Conservation (phyloP, 1,284 basidiomycete genomes). For the Lignosus rhinocerotis region DNA sequence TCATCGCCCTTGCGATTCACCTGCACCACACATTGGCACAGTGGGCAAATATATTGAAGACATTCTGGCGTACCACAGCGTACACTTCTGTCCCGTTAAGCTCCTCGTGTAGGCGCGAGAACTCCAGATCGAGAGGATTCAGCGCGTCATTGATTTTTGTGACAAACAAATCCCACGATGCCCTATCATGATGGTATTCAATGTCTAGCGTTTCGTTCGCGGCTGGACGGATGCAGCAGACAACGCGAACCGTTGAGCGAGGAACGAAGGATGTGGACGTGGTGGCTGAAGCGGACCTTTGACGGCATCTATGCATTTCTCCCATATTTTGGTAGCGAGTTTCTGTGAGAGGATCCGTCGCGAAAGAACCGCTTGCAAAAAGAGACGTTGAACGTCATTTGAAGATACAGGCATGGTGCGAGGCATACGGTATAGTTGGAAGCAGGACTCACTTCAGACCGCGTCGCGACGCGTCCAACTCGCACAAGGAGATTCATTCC, state of each 20-base stretch:
- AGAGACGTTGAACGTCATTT: slow-evolving; percentile 69
- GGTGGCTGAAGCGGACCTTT: slow-evolving; percentile 42
- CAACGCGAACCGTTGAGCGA: neutral
- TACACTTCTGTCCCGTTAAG: slow-evolving; percentile 61
- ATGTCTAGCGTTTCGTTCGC: slow-evolving; percentile 52
- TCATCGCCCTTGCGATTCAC: slow-evolving; percentile 78
- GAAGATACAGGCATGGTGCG: slow-evolving; percentile 41
- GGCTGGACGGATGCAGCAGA: slow-evolving; percentile 35
- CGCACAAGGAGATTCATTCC: slow-evolving; percentile 14
- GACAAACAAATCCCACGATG: slow-evolving; percentile 63
- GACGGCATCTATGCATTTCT: slow-evolving; percentile 63
- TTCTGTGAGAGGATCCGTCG: slow-evolving; percentile 62
- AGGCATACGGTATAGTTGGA: slow-evolving; percentile 15
- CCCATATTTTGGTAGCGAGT: slow-evolving; percentile 66
- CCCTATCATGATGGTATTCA: slow-evolving; percentile 40
- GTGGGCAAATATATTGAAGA: neutral
- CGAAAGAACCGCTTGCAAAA: slow-evolving; percentile 75
- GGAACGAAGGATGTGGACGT: neutral
- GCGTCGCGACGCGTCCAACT: slow-evolving; percentile 30
- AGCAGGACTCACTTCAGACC: slow-evolving; percentile 7
- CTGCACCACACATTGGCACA: slow-evolving; percentile 38
- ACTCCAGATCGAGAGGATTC: slow-evolving; percentile 69
- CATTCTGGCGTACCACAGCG: slow-evolving; percentile 53
- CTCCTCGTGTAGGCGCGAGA: slow-evolving; percentile 66
- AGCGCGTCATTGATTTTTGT: slow-evolving; percentile 58